Conservation (phyloP, 768 basidiomycete species). For the Psilocybe tampanensis region DNA sequence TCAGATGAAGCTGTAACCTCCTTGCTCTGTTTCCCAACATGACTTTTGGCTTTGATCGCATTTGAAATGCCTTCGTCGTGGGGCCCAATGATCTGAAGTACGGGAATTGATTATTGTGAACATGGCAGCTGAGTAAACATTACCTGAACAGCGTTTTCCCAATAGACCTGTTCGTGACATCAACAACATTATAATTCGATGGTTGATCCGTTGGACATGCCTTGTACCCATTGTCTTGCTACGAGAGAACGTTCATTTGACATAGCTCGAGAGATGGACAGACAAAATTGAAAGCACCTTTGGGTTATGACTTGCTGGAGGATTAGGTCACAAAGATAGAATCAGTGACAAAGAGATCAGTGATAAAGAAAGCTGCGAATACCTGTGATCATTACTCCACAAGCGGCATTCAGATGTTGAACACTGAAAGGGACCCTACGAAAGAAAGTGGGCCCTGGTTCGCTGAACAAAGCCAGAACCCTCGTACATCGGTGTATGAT, state of each 20-base stretch:
- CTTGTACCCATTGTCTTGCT: constrained; percentile 92
- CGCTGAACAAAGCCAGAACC: neutral
- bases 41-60: constrained; percentile 62
- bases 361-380: constrained; percentile 15
- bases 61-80: constrained; percentile 79
- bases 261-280: neutral
- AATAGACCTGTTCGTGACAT: constrained; percentile 65
- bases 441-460: neutral
- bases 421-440: constrained; percentile 82
- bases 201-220: constrained; percentile 31
- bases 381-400: constrained; percentile 93
- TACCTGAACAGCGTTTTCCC: constrained; percentile 89
- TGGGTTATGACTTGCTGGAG: constrained; percentile 84
- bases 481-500: constrained; percentile 79
- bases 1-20: constrained; percentile 38
- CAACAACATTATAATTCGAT: neutral
- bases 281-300: constrained; percentile 49
- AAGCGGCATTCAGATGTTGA: constrained; percentile 65
- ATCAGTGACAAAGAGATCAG: neutral
- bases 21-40: constrained; percentile 45
- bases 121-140: neutral
- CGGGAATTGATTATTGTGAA: neutral
- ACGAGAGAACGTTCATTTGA: neutral
- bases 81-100: constrained; percentile 86
- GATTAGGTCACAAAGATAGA: constrained; percentile 16